phyloP scores from a whole-genome alignment of 805 yeast species.

The Ogataea nitratoaversa region DNA sequence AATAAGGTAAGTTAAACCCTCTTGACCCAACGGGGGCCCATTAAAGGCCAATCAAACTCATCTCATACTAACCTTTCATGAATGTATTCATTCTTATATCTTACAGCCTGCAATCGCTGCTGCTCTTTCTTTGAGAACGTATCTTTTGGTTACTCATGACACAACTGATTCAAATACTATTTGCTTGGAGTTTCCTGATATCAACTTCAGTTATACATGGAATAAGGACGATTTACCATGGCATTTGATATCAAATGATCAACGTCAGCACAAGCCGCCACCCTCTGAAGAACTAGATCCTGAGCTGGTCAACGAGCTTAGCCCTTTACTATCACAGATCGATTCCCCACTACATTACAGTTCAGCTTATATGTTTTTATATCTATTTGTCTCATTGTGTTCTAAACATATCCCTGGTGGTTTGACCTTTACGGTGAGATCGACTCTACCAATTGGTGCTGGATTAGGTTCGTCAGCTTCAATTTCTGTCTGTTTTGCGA shows the following conservation, averaged over 20 bases:
- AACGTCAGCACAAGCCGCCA: slow-evolving; percentile 22
- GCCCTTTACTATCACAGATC: slow-evolving; percentile 40
- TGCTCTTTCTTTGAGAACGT: slow-evolving; percentile 81
- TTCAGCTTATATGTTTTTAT: slow-evolving; percentile 81
- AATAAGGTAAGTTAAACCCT: slow-evolving; percentile 44
- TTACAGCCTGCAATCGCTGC: slow-evolving; percentile 92
- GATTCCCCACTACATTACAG: slow-evolving; percentile 59
- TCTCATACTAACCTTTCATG: too few species aligned
- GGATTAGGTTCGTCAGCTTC: slow-evolving; percentile 96
- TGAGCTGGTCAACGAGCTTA: slow-evolving; percentile 48
- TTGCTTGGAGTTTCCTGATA: slow-evolving; percentile 79
- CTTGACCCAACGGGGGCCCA: too few species aligned
- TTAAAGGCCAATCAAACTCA: neutral
- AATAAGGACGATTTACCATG: slow-evolving; percentile 56
- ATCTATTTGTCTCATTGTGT: slow-evolving; percentile 64
- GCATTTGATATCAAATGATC: slow-evolving; percentile 32
- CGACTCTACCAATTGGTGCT: slow-evolving; percentile 92
- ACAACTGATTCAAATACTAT: slow-evolving; percentile 38
- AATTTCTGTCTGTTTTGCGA: slow-evolving; percentile 74
- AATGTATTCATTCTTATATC: too few species aligned
- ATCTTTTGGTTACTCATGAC: slow-evolving; percentile 57
- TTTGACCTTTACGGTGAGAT: slow-evolving; percentile 60
- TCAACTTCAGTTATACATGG: slow-evolving; percentile 66
- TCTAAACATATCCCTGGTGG: slow-evolving; percentile 41
- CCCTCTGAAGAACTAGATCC: slow-evolving; percentile 56